phyloP scores from a whole-genome alignment of 208 protist species.

The Phytomonas francai region DNA sequence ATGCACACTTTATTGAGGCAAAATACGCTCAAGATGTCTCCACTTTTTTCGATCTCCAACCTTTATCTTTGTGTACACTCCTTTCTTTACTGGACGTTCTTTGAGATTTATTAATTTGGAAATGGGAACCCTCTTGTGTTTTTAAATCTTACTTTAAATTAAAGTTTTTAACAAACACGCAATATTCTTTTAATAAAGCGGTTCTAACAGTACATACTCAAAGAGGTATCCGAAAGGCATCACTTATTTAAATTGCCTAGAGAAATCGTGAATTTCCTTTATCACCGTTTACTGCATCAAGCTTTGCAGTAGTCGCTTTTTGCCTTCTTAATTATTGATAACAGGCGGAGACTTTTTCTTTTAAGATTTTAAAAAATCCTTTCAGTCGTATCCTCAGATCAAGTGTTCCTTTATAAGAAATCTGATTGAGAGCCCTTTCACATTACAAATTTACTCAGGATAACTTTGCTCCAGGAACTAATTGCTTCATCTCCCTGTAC shows the following conservation, averaged over 20 bases:
- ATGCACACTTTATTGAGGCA: too few species aligned
- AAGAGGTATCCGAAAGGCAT: too few species aligned
- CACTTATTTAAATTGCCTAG: too few species aligned
- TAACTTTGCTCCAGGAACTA: neutral
- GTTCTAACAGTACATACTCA: too few species aligned
- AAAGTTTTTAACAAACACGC: neutral
- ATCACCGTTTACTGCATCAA: too few species aligned
- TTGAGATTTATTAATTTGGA: neutral
- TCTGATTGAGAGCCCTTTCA: neutral
- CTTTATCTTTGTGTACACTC: constrained; percentile 1
- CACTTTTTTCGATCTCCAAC: too few species aligned
- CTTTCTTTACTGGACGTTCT: neutral
- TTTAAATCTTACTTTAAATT: constrained; percentile 4
- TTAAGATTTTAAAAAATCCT: constrained; percentile 2
- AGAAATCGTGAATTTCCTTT: too few species aligned
- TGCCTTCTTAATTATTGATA: neutral
- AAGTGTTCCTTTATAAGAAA: too few species aligned
- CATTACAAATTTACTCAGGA: neutral
- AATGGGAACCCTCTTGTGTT: neutral
- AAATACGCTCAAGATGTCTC: too few species aligned
- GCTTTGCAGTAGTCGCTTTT: constrained; percentile 3
- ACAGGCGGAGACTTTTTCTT: neutral
- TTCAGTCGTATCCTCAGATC: neutral
- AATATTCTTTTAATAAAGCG: too few species aligned
- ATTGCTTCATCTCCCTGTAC: constrained; percentile 1